Evolutionary conservation across 1,284 basidiomycete species (phyloP).

Genomic region (Cutaneotrichosporon cutaneum): DNA sequence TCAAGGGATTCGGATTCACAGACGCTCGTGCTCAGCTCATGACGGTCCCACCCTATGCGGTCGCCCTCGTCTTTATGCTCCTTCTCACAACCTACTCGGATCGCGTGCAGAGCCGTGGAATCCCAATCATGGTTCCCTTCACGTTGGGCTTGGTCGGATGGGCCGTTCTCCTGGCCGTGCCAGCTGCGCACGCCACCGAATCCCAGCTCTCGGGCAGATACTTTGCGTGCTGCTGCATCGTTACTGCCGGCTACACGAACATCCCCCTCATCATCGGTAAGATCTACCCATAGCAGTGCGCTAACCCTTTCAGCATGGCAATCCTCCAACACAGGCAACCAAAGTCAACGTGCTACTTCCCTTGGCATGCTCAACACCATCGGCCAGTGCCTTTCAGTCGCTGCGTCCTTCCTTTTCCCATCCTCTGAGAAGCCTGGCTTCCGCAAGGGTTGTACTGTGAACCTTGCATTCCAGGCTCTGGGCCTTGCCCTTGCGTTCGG

Average conservation of each 20-base stretch:
- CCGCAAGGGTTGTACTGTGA: slow-evolving; percentile 52
- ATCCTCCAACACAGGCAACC: slow-evolving; percentile 22
- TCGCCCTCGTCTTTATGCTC: slow-evolving; percentile 25
- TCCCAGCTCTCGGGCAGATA: slow-evolving; percentile 43
- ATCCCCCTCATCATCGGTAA: slow-evolving; percentile 31
- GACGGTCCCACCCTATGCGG: slow-evolving; percentile 28
- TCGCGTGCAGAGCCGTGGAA: not conserved
- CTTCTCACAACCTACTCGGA: slow-evolving; percentile 21
- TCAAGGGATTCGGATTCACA: slow-evolving; percentile 59
- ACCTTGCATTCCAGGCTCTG: slow-evolving; percentile 52
- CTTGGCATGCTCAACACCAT: slow-evolving; percentile 52
- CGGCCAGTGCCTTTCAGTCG: slow-evolving; percentile 41
- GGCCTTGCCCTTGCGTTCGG: slow-evolving; percentile 47
- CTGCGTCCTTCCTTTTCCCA: slow-evolving; percentile 55
- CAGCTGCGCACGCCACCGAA: slow-evolving; percentile 28
- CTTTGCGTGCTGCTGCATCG: slow-evolving; percentile 50
- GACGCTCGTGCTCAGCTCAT: slow-evolving; percentile 57
- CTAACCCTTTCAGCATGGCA: too few relatives aligned
- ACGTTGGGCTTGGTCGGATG: slow-evolving; percentile 53
- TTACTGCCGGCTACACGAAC: slow-evolving; percentile 46
- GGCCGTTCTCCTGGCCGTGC: slow-evolving; percentile 45
- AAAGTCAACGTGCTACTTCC: slow-evolving; percentile 51
- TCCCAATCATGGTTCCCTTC: slow-evolving; percentile 39
- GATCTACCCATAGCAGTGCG: slow-evolving; percentile 11
- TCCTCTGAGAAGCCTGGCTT: slow-evolving; percentile 49